phyloP scores from a whole-genome alignment of 2,329 filamentous ascomycete species.

The Leptographium lundbergii region DNA sequence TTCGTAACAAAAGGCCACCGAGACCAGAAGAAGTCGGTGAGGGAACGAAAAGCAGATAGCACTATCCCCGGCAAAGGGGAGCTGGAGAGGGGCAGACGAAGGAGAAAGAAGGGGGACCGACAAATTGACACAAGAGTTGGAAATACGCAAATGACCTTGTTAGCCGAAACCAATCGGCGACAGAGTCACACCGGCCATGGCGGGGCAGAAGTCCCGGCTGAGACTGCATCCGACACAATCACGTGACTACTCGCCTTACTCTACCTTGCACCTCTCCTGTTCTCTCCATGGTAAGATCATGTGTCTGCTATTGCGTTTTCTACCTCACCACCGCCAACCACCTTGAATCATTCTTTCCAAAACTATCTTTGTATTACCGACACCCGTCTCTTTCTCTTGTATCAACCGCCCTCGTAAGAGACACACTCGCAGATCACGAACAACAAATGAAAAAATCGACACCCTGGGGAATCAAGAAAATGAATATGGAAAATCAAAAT shows the following conservation, averaged over 20 bases:
- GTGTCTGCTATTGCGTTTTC: not conserved
- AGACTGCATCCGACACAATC: not conserved
- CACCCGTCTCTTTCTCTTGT: not conserved
- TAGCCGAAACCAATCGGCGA: not conserved
- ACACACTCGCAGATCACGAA: not conserved
- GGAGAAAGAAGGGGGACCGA: not conserved
- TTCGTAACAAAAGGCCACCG: not conserved
- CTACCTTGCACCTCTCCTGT: not conserved
- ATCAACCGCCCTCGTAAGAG: not conserved
- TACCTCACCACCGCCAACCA: not conserved
- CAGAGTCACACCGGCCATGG: not conserved
- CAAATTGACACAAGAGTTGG: not conserved
- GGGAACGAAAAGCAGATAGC: not conserved
- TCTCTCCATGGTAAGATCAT: not conserved
- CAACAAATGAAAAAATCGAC: not conserved
- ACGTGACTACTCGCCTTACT: not conserved
- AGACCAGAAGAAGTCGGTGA: not conserved
- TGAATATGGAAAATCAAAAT: not conserved
- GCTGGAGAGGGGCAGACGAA: not conserved
- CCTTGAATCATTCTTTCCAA: not conserved
- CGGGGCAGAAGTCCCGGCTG: not conserved
- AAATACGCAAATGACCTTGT: not conserved
- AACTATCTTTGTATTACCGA: not conserved
- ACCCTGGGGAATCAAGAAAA: constrained; percentile 9
- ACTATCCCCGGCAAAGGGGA: not conserved